These are phyloP conservation scores for Trichosporon faecale DNA, from an alignment of 1,284 basidiomycete species.

Conservation along the genomic window DNA sequence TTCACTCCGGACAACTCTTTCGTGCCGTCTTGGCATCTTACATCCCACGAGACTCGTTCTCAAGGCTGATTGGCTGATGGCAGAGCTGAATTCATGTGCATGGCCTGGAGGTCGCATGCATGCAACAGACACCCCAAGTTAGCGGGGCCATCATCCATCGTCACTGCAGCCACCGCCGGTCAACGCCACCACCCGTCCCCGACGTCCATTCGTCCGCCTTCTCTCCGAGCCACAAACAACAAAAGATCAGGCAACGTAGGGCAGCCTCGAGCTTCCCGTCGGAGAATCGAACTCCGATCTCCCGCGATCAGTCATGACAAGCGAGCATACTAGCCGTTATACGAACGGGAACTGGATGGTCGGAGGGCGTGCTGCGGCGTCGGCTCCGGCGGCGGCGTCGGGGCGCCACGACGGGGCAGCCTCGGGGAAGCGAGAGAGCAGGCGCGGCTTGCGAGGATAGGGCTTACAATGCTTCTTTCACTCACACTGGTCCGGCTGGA, in stretches of 20 bases:
- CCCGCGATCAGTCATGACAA: background rate
- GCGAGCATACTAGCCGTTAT: constrained; percentile 3
- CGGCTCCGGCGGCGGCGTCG: background rate
- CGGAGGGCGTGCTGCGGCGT: background rate
- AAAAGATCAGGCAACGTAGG: background rate
- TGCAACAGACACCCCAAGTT: too few species aligned
- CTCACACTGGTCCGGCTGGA: too few species aligned
- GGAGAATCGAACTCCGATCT: constrained; percentile 4
- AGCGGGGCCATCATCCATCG: too few species aligned
- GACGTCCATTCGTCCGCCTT: background rate
- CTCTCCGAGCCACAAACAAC: background rate
- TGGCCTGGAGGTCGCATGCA: too few species aligned
- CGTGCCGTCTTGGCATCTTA: background rate
- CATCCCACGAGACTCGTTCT: background rate
- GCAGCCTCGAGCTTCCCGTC: background rate
- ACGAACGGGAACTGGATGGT: background rate
- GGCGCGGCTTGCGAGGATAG: too few species aligned
- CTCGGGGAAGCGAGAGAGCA: background rate
- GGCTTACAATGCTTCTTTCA: too few species aligned
- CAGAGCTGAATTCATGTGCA: too few species aligned
- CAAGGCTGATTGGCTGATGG: too few species aligned
- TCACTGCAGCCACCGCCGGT: too few species aligned
- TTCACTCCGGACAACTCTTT: background rate
- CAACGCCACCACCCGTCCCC: background rate
- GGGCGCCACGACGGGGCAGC: too few species aligned